A percentile compares a stretch with the other conserved stretches of the same genome.
Evolutionary conservation across 1,284 basidiomycete species (phyloP).

Genomic region (Gastroboletus turbinatus): DNA sequence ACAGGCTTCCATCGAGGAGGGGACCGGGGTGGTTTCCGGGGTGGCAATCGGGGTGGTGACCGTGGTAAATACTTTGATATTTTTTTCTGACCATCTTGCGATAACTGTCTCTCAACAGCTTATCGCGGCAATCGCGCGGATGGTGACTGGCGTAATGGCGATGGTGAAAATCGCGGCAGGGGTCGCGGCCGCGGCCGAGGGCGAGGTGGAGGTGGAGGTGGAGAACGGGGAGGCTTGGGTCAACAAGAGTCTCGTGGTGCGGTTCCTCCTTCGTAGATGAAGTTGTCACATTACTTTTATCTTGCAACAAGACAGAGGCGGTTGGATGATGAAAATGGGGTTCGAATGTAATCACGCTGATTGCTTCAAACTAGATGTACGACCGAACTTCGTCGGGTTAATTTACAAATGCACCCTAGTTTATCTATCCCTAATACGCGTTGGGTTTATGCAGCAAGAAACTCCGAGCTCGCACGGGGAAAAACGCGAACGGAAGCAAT

Average conservation of each 20-base stretch:
- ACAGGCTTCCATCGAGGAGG: conserved; percentile 39
- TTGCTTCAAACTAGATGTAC: too few species aligned
- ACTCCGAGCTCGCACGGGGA: too few species aligned
- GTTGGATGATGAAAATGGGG: conserved; percentile 1
- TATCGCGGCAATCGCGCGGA: conserved; percentile 36
- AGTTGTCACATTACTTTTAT: neutral
- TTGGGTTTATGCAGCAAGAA: too few species aligned
- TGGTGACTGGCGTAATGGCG: conserved; percentile 41
- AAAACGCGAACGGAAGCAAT: neutral
- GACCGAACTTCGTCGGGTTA: too few species aligned
- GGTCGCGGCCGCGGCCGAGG: conserved; percentile 47
- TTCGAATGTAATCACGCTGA: conserved; percentile 5
- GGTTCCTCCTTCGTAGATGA: conserved; percentile 20
- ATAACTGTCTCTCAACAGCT: conserved; percentile 30
- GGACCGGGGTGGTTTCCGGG: conserved; percentile 38
- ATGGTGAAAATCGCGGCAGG: conserved; percentile 40
- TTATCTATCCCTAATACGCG: too few species aligned
- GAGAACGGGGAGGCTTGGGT: conserved; percentile 26
- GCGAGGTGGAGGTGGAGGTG: conserved; percentile 38
- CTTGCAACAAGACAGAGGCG: neutral
- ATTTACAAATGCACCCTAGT: too few species aligned
- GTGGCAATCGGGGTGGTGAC: conserved; percentile 43
- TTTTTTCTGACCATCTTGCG: neutral
- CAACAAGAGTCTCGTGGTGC: conserved; percentile 25
- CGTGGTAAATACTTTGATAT: conserved; percentile 34